Evolutionary conservation across 2,329 filamentous ascomycete species (phyloP).

Genomic region (Talaromyces sp.): DNA sequence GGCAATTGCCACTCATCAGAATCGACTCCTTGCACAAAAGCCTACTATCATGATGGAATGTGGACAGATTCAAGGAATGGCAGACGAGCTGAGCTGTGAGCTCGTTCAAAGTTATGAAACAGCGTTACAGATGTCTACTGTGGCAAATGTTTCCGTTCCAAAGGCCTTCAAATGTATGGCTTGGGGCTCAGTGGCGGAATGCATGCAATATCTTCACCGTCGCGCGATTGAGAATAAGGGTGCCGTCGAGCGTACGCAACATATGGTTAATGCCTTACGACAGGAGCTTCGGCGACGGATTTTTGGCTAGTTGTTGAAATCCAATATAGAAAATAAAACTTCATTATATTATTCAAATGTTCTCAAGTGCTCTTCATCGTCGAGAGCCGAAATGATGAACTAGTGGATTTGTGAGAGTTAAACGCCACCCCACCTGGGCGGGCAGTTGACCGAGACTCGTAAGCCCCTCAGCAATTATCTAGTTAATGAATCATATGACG

Average conservation of each 20-base stretch:
- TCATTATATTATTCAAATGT: no score
- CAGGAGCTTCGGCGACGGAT: conserved; percentile 61
- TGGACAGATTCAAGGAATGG: conserved; percentile 87
- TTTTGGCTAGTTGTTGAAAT: conserved; percentile 9
- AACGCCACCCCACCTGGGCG: no score
- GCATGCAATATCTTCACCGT: conserved; percentile 58
- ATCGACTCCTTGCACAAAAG: conserved; percentile 44
- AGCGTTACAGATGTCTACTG: conserved; percentile 13
- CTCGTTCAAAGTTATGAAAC: conserved; percentile 41
- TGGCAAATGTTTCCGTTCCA: conserved; percentile 38
- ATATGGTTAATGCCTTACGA: conserved; percentile 66
- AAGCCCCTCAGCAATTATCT: no score
- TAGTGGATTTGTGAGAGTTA: no score
- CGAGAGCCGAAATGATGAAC: no score
- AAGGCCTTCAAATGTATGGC: conserved; percentile 57
- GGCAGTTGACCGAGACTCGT: no score
- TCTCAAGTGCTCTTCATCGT: no score
- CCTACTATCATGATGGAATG: conserved; percentile 53
- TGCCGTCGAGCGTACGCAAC: conserved; percentile 65
- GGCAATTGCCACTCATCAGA: conserved; percentile 41
- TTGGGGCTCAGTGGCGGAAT: conserved; percentile 58
- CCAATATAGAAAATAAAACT: no score
- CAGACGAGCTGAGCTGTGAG: conserved; percentile 74
- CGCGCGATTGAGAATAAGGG: conserved; percentile 73
- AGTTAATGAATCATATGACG: no score